Base-by-base conservation (phyloP, 768 basidiomycete species). In the Baorangia bicolor region DNA sequence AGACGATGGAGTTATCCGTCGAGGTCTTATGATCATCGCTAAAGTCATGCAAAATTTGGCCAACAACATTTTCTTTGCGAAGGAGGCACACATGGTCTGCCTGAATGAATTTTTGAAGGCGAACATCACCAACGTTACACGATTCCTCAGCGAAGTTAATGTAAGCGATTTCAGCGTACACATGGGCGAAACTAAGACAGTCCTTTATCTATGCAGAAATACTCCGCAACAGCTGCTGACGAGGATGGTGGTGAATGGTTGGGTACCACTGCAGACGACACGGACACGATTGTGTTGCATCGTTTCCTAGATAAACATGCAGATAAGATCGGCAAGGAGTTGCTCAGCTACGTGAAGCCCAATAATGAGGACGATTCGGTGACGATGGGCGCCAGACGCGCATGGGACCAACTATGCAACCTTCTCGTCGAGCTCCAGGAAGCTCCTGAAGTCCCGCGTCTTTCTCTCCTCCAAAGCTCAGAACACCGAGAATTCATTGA, bases 21-120 rank as follows among this genome's bases (percentile, higher is more conserved):
- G 89, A 39, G 93, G 91, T 18, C 76, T 96, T 14, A 87, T 91
- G 79, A 76, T 90, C 44, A 88, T 97, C 59, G 90, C 92, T 41
- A 97, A 95, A 74, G 86, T 95, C 53, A 86, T 97, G 43, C 94
- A 96, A 71, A 94, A 92, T 65, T 73, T 97, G 30, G 94, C 94
- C 20, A 98, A 97, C 73, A 96, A 97, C 62, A 88, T 95, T 46
- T 85, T 92, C 65, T 96, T 96, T 62, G 92, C 90, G 12, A 94
- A 94, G 69, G 94, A 96, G 64, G 82, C 85, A 4, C 86, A 92
- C 64, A 93, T 94, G 90, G 83, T 83, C 28, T 77, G 81, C 33
- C 69, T 95, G 54, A 95, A 95, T 68, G 77, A 80, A 13, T 94
- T 94, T 73, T 72, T 92, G 28, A 76, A 78, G 54, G 79, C 75